Base-by-base conservation (phyloP, 192 early-diverging fungal species). In the Rhizophagus sp. region DNA sequence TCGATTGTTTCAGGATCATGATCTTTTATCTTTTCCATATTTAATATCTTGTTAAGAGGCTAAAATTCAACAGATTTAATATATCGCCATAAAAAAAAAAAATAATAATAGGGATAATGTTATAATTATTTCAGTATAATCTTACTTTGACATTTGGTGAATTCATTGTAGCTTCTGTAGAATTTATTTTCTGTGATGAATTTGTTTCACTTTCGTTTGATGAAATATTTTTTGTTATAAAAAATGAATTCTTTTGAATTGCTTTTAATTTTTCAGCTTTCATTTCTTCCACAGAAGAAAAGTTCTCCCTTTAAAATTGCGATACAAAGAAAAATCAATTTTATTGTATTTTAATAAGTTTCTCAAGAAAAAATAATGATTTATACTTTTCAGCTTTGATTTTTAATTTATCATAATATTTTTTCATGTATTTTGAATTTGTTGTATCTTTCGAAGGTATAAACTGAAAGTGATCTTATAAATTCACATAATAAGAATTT, bases 41-140 rank as follows among this genome's bases (percentile, higher is more conserved):
- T 84, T 82, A 92, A 81, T 49, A 91, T 85, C 83, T 91, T 85
- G 47, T 89, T 84, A 70, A 92, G 69, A 4, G 88, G 79, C 83
- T 92, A 62, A 19, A 15, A 47, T 15, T 52, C 15, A 6, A 24
- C 25, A 47, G n/a, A 34, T 34, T 25, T 19, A 24, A 30, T 3
- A 65, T 25, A 10, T 30, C 24, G 13, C 24, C 24, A 27, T 25
- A 30, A 30, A 30, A 30, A 30, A n/a, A 66, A 33, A 13, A 4
- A 66, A 27, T 11, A 19, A 19, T 4, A 3, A 66, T 2, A 2
- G 3, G 1, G n/a, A 30, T 30, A 30, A 25, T 27, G 0, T 30
- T 24, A 66, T 57, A 66, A 66, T 44, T 19, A 5, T 4, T 30
- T n/a, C n/a, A n/a, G n/a, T n/a, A n/a, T n/a, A n/a, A 25, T 25